A percentile compares a stretch with the other conserved stretches of the same genome.
Conservation (phyloP, 495 filamentous ascomycete genomes). For the Aspergillus ostianus region DNA sequence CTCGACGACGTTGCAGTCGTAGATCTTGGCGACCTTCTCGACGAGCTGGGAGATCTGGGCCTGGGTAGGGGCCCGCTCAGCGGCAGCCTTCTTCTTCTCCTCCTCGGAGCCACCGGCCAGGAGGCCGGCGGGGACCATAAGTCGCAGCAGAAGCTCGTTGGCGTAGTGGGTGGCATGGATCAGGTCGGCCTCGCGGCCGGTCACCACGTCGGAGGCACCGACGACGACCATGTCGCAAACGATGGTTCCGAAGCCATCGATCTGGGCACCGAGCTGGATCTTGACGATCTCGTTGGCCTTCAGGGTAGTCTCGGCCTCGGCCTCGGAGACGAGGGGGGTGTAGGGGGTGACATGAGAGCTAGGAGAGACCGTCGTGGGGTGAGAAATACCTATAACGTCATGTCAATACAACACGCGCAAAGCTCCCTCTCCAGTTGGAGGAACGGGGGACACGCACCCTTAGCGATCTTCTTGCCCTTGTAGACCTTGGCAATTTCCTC, state of each 20-base stretch:
- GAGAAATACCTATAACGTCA: conserved; percentile 66
- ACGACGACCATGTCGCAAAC: conserved; percentile 90
- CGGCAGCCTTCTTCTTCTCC: conserved; percentile 88
- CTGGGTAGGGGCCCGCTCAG: conserved; percentile 76
- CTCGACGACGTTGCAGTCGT: conserved; percentile 92
- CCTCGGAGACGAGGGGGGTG: conserved; percentile 82
- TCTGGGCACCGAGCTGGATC: conserved; percentile 96
- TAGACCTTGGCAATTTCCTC: conserved; percentile 95
- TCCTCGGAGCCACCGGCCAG: conserved; percentile 82
- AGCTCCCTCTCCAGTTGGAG: background rate
- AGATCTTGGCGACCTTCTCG: conserved; percentile 87
- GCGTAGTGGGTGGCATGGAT: conserved; percentile 90
- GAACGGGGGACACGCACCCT: conserved; percentile 57
- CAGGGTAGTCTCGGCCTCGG: conserved; percentile 69
- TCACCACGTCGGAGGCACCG: conserved; percentile 57
- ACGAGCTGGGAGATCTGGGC: conserved; percentile 78
- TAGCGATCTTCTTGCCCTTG: conserved; percentile 93
- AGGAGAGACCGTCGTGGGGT: conserved; percentile 95
- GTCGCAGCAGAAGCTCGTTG: conserved; percentile 87
- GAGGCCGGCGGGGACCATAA: conserved; percentile 86
- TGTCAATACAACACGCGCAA: conserved; percentile 18
- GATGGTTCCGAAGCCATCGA: conserved; percentile 95
- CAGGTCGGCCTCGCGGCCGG: conserved; percentile 78
- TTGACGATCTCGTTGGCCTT: conserved; percentile 86
- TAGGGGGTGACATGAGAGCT: conserved; percentile 94